Conservation (phyloP, 352 stramenopile species). For the Globisporangium canariense region DNA sequence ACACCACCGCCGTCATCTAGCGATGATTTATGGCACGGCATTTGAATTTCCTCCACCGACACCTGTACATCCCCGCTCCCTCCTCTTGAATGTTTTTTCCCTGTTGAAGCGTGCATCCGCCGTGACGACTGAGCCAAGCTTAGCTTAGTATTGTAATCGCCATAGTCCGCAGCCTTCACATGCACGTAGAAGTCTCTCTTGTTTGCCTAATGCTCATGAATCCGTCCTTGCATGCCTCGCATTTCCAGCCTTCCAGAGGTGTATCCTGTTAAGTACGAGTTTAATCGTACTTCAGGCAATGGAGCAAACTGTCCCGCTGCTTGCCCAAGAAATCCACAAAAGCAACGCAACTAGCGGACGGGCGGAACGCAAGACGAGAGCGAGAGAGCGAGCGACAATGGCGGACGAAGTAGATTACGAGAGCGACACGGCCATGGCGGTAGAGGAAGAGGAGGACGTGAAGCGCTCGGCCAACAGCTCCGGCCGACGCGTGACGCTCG, state of each 20-base stretch:
- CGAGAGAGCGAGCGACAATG: conserved; percentile 32
- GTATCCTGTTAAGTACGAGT: neutral
- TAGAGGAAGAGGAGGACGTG: conserved; percentile 69
- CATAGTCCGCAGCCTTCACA: no score
- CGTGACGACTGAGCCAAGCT: no score
- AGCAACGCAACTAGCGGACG: conserved; percentile 9
- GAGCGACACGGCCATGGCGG: conserved; percentile 82
- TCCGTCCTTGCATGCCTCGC: no score
- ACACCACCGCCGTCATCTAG: conserved; percentile 12
- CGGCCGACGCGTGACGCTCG: conserved; percentile 3
- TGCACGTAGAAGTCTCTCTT: no score
- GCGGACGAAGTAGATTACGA: conserved; percentile 86
- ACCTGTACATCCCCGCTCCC: neutral
- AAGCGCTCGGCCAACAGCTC: conserved; percentile 19
- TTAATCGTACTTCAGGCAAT: neutral
- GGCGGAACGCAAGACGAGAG: neutral
- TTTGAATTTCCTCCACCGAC: neutral
- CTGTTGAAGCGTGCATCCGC: no score
- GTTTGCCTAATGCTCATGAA: no score
- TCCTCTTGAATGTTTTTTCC: neutral
- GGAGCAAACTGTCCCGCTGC: neutral
- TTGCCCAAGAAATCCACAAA: neutral
- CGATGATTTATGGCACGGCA: conserved; percentile 14
- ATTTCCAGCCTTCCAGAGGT: no score
- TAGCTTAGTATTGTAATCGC: no score